Evolutionary conservation across 768 basidiomycete species (phyloP), one percentile per base, ranked within the genome.

Genomic region (Lactarius evosmus): DNA sequence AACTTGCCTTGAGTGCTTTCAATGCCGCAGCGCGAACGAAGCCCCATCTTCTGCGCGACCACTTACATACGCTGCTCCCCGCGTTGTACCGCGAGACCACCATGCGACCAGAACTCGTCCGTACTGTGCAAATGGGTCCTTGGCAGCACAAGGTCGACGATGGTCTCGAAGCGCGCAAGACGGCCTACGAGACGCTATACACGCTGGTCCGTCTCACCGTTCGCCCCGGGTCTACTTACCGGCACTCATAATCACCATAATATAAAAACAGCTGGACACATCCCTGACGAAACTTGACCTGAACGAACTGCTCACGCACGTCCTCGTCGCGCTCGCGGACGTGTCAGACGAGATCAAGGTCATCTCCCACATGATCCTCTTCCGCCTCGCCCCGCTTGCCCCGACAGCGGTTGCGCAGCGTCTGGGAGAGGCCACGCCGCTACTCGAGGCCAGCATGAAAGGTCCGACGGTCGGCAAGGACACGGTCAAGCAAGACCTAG

Each of bases 141-240:
- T 97, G 94, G 94, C 91, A 89, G 30, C 93, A 96, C 76, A 94
- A 91, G 73, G 93, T 97, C 58, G 97, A 99, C 70, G 95, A 98
- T 67, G 97, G 97, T 54, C 80, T 98, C 44, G 96, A 98, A 67
- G 88, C 95, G 25, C 86, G 97, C 63, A 98, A 98, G 81, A 95
- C 93, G 0, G 96, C 97, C 2, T 98, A 92, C 75, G 97, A 99
- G 75, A 94, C 95, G 1, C 92, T 98, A 80, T 95, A 97, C 73
- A 97, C 95, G 22, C 75, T 98, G 69, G 93, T 95, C 69, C 69
- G 88, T n/a, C 29, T 36, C 40, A 27, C 33, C 33, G n/a, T 25
- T 9, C 19, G 11, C 29, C 30, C 0, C 1, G 19, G 25, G 4
- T 44, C 58, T 55, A 22, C 56, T 38, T 3, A 40, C 25, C 46